Percentiles rank a stretch among this genome's conserved stretches.
Conservation (phyloP, 495 filamentous ascomycete genomes). For the Pseudoneurospora amorphoporcata region DNA sequence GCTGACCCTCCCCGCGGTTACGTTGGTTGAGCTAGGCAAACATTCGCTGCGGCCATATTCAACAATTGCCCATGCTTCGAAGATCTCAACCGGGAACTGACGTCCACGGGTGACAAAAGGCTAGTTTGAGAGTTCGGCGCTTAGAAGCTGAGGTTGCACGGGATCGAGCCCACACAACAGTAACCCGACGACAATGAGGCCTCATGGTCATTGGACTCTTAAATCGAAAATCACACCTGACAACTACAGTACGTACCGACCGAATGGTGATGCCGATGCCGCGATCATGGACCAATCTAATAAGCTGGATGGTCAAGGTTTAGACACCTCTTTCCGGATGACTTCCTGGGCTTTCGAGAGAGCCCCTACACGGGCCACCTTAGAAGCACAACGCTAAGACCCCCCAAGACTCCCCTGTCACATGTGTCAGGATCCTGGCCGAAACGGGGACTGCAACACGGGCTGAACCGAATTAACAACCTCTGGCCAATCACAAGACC, state of each 20-base stretch:
- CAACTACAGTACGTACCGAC: not conserved
- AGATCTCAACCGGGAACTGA: not conserved
- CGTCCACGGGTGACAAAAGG: not conserved
- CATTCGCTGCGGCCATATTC: not conserved
- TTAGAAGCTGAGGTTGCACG: not conserved
- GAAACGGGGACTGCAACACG: conserved; percentile 22
- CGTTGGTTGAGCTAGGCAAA: not conserved
- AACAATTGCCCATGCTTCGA: not conserved
- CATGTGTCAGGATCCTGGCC: conserved; percentile 21
- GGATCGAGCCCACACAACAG: not conserved
- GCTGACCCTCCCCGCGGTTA: not conserved
- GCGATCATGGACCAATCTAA: not conserved
- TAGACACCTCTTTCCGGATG: not conserved
- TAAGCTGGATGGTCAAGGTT: not conserved
- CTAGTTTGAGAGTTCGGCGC: not conserved
- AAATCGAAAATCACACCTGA: not conserved
- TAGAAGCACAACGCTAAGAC: not conserved
- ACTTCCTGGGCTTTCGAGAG: not conserved
- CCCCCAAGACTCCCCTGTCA: not conserved
- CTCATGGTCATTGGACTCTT: not conserved
- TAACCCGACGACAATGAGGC: not conserved
- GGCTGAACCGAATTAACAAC: conserved; percentile 5
- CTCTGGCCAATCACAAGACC: not conserved
- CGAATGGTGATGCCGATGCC: not conserved
- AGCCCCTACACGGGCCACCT: not conserved